Percentiles rank a stretch among this genome's conserved stretches.
These are phyloP conservation scores for Linnemannia hyalina DNA, from an alignment of 192 early-diverging fungal species.

Conservation along the genomic window DNA sequence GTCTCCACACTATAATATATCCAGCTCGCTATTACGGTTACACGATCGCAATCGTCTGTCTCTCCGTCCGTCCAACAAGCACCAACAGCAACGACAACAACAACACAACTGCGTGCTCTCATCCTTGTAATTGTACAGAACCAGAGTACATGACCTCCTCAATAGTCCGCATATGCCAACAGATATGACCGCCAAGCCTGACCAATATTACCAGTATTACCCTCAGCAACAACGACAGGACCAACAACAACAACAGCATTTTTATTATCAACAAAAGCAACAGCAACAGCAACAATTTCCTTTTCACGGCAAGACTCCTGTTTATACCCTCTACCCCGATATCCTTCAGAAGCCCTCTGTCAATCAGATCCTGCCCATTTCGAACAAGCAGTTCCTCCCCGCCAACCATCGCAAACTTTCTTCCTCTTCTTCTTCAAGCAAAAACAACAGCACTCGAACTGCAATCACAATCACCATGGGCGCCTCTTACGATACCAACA, in stretches of 20 bases:
- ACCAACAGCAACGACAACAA: background rate
- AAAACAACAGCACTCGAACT: background rate
- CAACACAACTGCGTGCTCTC: background rate
- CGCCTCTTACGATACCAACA: background rate
- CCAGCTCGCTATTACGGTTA: slow-evolving; percentile 19
- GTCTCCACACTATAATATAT: background rate
- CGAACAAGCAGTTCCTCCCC: slow-evolving; percentile 10
- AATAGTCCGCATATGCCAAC: background rate
- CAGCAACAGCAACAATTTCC: slow-evolving; percentile 12
- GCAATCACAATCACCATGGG: slow-evolving; percentile 5
- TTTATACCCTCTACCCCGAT: slow-evolving; percentile 49
- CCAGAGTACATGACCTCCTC: background rate
- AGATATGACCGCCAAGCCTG: slow-evolving; percentile 26
- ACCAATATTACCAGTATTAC: slow-evolving; percentile 4
- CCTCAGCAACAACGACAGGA: slow-evolving; percentile 13
- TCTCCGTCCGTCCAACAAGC: background rate
- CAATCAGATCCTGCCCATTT: slow-evolving; percentile 5
- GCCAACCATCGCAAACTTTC: slow-evolving; percentile 6
- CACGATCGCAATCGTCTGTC: slow-evolving; percentile 26
- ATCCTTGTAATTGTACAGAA: background rate
- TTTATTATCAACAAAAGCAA: background rate
- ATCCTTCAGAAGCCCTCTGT: slow-evolving; percentile 17
- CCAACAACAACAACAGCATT: slow-evolving; percentile 5
- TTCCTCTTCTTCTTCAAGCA: background rate
- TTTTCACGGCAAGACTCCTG: slow-evolving; percentile 8